Evolutionary conservation across 169 alveolate genomes (phyloP), one percentile per base, ranked within the genome.

Genomic region (Plasmodium gonderi): DNA sequence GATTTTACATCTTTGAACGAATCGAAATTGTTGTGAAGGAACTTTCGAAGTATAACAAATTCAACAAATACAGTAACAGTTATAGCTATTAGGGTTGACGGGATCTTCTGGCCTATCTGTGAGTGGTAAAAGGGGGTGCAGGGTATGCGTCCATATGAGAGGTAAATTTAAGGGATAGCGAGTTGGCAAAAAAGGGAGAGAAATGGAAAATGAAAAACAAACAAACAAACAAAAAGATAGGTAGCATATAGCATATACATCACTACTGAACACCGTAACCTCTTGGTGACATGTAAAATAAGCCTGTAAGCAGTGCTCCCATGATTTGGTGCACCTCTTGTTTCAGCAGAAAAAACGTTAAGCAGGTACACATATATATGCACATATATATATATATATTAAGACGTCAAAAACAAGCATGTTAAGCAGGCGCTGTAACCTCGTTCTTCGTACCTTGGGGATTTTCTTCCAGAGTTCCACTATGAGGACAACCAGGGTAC

Each of bases 41-140:
- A 31, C 17, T 29, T 78, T 42, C 94, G 54, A 64, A 90, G 65
- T 17, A 90, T 69, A 0, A 80, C 83, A 33, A 80, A 90, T 17
- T 90, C 94, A 9, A 95, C 92, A 65, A 95, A 85, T 26, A 95
- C 91, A n/a, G 95, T 95, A 2, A 94, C 94, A 1, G 87, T 26
- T 67, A 95, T 94, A 6, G 96, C 96, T 51, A 95, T 79, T 38
- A 95, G 94, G 12, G 97, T 94, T 1, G 97, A 80, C 7, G 97
- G 97, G 23, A 95, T 85, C 38, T 75, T 72, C 5, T 85, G 87
- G 17, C 92, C 92, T 31, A 74, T 38, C 92, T 85, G 49, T 42
- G 72, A 60, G 0, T 29, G 14, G 72, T 29, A 42, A 42, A 42
- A 1, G 36, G 36, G 9, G 69, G 33, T 17, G 26, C 17, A 26